Evolutionary conservation across 2,329 filamentous ascomycete species (phyloP), one percentile per base, ranked within the genome.

Genomic region (Grosmannia serpens): DNA sequence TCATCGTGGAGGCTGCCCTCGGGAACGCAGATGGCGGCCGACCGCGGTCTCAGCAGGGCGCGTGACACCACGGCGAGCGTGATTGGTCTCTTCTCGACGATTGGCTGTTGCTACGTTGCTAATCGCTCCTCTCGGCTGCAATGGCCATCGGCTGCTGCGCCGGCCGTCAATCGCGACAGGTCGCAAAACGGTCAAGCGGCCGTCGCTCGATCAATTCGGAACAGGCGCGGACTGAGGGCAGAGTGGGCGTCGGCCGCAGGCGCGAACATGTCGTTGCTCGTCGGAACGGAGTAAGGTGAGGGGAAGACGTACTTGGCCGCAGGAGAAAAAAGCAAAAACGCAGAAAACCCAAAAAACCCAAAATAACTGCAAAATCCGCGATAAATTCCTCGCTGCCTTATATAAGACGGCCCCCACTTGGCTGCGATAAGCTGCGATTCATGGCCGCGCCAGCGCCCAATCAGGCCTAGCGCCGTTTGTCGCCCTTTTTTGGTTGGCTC

Each of bases 401-500:
- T 22, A 24, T 50, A 41, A 50, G 20, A 49, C 13, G 24, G 17
- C 49, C 57, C 54, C 59, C 59, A 57, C 59, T 51, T 55, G 15
- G 29, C n/a, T 20, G 11, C 56, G 59, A 61, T 61, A 61, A 59
- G 57, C 55, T 53, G 58, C 55, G 27, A 49, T 31, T 47, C 51
- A 29, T 55, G 51, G 33, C 52, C 55, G 57, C 49, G 61, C 47
- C 22, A 41, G 35, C 15, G 1, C 57, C 57, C 11, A 5, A 59
- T 54, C 17, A 20, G 55, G 58, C 17, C 51, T 63, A 61, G 61
- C 38, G 27, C n/a, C n/a, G 7, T 58, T 57, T 31, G 35, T 59
- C 58, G 52, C 58, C 29, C 53, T 17, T 51, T 51, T 60, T 49
- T 53, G 41, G 33, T 53, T 53, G 26, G 54, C 49, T 46, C 41